Evolutionary conservation across 805 yeast genomes (phyloP), one percentile per base, ranked within the genome.

Genomic region (Teunomyces aglyptinius): DNA sequence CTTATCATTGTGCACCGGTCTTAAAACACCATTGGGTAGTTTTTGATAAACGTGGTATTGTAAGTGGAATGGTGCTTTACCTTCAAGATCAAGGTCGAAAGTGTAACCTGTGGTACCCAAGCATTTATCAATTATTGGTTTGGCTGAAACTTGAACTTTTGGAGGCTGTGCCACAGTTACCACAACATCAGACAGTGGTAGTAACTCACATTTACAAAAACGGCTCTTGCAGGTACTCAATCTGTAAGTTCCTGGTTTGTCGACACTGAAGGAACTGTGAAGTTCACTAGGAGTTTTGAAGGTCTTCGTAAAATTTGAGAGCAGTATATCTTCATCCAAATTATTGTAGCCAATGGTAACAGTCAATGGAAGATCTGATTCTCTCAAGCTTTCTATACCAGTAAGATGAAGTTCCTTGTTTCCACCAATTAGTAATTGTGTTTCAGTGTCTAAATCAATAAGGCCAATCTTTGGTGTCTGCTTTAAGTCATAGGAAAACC

Each of bases 101-200:
- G 71, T 71, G 54, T 74, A 80, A 0, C 97, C 99, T 6, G 89
- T 83, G 38, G 90, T 89, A 0, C 99, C 99, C 26, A 94, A 86
- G 69, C 99, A 94, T 41, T 85, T 80, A 57, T 92, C 98, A 20
- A 81, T 72, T 2, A 92, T 81, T 2, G 92, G 81, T 11, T 71
- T 71, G 1, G 89, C 81, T 1, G 54, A 38, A 12, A 80, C 72
- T 2, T 59, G 58, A 15, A 76, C 68, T 2, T 41, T 46, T 1
- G 76, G 73, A 3, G 78, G 80, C 2, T 60, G 61, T 1, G 76
- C 78, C 10, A 60, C 52, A n/a, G 56, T 46, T 1, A 89, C 75
- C 5, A 41, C 62, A 28, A 5, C 31, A 10, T 12, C 34, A 22
- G 22, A 29, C 13, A 19, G 38, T 1, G 82, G 74, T 8, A 79